Conservation (phyloP, 1,284 basidiomycete genomes). For the Stygiomarasmius scandens region DNA sequence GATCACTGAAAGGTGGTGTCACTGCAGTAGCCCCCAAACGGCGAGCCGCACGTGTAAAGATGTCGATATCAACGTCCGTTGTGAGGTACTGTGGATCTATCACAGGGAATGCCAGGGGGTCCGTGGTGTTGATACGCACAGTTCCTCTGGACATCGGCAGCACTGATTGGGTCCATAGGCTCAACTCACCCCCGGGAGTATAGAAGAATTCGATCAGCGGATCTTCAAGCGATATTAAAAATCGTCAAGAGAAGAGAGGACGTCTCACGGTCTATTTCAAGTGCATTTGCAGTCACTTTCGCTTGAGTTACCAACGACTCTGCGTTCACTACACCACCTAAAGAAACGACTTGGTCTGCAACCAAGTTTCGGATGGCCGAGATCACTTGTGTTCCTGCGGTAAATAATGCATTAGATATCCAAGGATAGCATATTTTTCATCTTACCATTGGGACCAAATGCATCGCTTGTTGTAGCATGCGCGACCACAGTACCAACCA, state of each 20-base stretch:
- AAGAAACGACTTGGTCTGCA: conserved; percentile 12
- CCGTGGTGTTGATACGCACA: conserved; percentile 18
- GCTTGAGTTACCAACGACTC: conserved; percentile 15
- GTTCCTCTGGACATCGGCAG: conserved; percentile 15
- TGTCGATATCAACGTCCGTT: conserved; percentile 13
- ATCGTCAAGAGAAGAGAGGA: too few species aligned
- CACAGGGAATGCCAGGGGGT: conserved; percentile 14
- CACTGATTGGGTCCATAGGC: conserved; percentile 15
- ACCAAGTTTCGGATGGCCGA: conserved; percentile 5
- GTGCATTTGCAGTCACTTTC: conserved; percentile 16
- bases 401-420: too few species aligned
- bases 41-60: conserved; percentile 14
- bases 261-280: conserved; percentile 17
- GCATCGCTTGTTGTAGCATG: conserved; percentile 16
- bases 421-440: too few species aligned
- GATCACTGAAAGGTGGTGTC: conserved; percentile 19
- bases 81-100: conserved; percentile 16
- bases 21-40: conserved; percentile 11
- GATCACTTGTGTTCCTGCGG: conserved; percentile 10
- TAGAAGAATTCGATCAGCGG: conserved; percentile 17
- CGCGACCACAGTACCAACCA: conserved; percentile 13
- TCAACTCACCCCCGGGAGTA: conserved; percentile 7
- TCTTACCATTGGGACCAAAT: conserved; percentile 15
- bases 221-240: conserved; percentile 5
- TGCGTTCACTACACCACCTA: conserved; percentile 16